Conservation (phyloP, 352 stramenopile genomes). For the Globisporangium heterothallicum region DNA sequence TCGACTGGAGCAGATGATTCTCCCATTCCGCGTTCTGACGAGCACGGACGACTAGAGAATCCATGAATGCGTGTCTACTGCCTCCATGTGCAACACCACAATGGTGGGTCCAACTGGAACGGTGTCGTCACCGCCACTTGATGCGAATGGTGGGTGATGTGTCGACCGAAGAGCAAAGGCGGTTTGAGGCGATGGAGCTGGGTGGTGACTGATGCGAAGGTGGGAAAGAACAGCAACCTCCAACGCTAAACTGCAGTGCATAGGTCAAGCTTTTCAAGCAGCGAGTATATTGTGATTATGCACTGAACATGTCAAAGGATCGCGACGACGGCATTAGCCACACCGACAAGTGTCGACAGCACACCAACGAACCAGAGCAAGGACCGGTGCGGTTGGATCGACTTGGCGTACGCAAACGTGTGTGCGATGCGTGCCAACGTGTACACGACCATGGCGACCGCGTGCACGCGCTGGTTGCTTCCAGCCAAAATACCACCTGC, state of each 20-base stretch:
- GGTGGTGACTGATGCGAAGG: no score
- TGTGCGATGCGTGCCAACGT: conserved; percentile 32
- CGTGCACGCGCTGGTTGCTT: conserved; percentile 24
- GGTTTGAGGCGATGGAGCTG: no score
- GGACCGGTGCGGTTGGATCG: conserved; percentile 34
- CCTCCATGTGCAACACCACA: no score
- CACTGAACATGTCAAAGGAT: neutral
- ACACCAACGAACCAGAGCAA: conserved; percentile 31
- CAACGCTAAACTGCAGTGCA: no score
- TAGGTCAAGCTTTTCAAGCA: no score
- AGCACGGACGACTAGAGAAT: no score
- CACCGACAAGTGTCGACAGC: conserved; percentile 19
- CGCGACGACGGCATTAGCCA: conserved; percentile 19
- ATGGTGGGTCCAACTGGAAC: no score
- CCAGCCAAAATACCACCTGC: conserved; percentile 23
- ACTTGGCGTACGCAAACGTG: conserved; percentile 40
- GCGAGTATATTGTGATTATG: neutral
- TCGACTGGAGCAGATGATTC: conserved; percentile 6
- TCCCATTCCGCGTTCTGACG: conserved; percentile 10
- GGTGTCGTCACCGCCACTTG: no score
- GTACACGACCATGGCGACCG: conserved; percentile 24
- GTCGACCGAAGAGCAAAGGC: no score
- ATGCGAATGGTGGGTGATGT: no score
- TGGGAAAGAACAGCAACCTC: no score
- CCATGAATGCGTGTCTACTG: no score